A percentile compares a stretch with the other conserved stretches of the same genome.
phyloP scores from a whole-genome alignment of 2,329 filamentous ascomycete genomes.

The Penicillium sp. region DNA sequence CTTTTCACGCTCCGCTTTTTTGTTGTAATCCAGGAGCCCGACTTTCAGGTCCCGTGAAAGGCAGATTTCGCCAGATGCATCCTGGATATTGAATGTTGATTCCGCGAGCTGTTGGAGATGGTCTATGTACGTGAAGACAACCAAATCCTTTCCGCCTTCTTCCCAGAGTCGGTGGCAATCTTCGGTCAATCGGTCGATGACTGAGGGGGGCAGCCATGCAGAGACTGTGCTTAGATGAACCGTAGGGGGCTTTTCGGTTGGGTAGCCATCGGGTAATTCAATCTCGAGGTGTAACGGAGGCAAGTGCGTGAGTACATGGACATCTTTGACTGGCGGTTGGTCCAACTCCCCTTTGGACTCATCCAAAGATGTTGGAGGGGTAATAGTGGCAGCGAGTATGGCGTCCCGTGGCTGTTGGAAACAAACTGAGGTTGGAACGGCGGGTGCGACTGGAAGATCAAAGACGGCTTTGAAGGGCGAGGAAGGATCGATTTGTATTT shows the following conservation, averaged over 20 bases:
- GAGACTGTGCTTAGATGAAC: conserved; percentile 50
- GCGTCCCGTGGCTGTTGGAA: conserved; percentile 39
- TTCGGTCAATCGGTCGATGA: conserved; percentile 44
- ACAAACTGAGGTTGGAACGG: conserved; percentile 49
- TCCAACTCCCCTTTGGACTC: conserved; percentile 28
- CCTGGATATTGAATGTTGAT: conserved; percentile 50
- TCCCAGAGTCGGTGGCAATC: conserved; percentile 56
- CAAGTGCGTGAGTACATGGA: conserved; percentile 52
- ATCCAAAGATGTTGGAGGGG: conserved; percentile 44
- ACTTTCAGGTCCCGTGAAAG: conserved; percentile 57
- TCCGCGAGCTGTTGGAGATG: conserved; percentile 58
- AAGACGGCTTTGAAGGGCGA: conserved; percentile 51
- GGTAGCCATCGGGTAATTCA: conserved; percentile 54
- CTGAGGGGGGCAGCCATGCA: conserved; percentile 51
- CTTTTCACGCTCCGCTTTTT: conserved; percentile 64
- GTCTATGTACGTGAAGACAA: conserved; percentile 59
- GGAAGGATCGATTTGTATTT: conserved; percentile 50
- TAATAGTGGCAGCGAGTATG: conserved; percentile 34
- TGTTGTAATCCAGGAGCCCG: conserved; percentile 72
- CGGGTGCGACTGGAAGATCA: conserved; percentile 54
- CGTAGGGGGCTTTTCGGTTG: conserved; percentile 49
- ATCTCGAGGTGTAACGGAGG: conserved; percentile 55
- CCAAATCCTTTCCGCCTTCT: conserved; percentile 55
- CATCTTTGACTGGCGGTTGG: conserved; percentile 30
- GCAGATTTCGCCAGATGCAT: conserved; percentile 42